phyloP scores from a whole-genome alignment of 1,139 yeast genomes.

The Zygosaccharomyces sapae region DNA sequence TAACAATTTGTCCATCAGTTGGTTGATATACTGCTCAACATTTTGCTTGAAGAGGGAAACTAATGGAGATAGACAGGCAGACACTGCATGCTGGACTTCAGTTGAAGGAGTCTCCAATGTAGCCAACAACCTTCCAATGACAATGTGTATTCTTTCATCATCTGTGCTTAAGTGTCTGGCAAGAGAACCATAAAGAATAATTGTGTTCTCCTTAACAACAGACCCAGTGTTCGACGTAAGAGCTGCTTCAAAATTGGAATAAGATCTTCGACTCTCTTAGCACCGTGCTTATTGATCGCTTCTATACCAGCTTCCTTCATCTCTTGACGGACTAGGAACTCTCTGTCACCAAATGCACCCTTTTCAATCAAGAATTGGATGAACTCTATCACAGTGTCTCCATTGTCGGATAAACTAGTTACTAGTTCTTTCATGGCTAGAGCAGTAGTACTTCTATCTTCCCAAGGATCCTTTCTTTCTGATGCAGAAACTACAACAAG shows the following conservation, averaged over 20 bases:
- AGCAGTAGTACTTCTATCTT: conserved; percentile 77
- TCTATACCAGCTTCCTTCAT: conserved; percentile 86
- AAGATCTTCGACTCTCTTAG: conserved; percentile 58
- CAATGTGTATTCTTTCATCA: conserved; percentile 61
- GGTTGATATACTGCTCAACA: conserved; percentile 52
- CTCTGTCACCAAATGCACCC: conserved; percentile 69
- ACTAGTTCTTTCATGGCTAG: conserved; percentile 59
- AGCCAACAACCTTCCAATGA: conserved; percentile 63
- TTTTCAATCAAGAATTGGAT: conserved; percentile 58
- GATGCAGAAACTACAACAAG: conserved; percentile 60
- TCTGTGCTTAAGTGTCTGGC: conserved; percentile 69
- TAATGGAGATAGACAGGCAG: conserved; percentile 80
- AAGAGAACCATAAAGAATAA: conserved; percentile 80
- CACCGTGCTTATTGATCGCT: conserved; percentile 63
- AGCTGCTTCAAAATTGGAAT: conserved; percentile 68
- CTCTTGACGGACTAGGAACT: conserved; percentile 69
- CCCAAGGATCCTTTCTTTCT: conserved; percentile 73
- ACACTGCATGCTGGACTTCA: conserved; percentile 80
- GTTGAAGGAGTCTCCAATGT: conserved; percentile 87
- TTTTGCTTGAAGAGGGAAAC: conserved; percentile 54
- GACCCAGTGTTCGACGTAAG: conserved; percentile 47
- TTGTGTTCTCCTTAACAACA: conserved; percentile 70
- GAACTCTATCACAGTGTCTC: conserved; percentile 44
- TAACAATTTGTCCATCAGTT: conserved; percentile 57
- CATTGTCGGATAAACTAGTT: conserved; percentile 40